phyloP scores from a whole-genome alignment of 2,329 filamentous ascomycete species.

The Aspergillus novoparasiticus region DNA sequence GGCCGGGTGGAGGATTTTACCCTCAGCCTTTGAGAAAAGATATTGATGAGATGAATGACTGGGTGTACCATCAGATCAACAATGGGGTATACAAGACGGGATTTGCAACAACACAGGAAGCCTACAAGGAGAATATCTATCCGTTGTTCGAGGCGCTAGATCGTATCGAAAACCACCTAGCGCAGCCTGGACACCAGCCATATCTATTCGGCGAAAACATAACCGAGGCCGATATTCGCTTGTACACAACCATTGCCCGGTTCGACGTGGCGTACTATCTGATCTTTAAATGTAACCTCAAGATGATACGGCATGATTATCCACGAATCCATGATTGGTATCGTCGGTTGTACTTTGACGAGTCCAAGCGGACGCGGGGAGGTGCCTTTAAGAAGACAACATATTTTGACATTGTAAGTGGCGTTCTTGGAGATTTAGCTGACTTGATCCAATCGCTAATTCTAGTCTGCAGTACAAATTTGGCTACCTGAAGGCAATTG shows the following conservation, averaged over 20 bases:
- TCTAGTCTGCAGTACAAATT: constrained; percentile 27
- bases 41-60: constrained; percentile 75
- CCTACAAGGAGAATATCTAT: constrained; percentile 72
- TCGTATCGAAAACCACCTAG: constrained; percentile 69
- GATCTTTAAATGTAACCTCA: constrained; percentile 75
- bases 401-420: constrained; percentile 43
- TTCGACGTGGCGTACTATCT: constrained; percentile 77
- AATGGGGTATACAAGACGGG: constrained; percentile 64
- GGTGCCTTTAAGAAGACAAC: constrained; percentile 49
- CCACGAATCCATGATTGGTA: constrained; percentile 51
- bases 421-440: neutral
- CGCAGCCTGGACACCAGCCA: constrained; percentile 52
- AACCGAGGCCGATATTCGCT: constrained; percentile 76
- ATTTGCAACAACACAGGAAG: constrained; percentile 75
- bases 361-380: constrained; percentile 42
- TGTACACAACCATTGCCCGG: constrained; percentile 68
- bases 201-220: constrained; percentile 73
- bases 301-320: constrained; percentile 65
- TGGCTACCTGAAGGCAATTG: constrained; percentile 25
- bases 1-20: constrained; percentile 62
- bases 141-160: constrained; percentile 74
- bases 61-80: constrained; percentile 68
- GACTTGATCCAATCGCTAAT: neutral
- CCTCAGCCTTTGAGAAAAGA: constrained; percentile 61
- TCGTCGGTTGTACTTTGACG: constrained; percentile 51